Evolutionary conservation across 31 red algal species (phyloP), one percentile per base, ranked within the genome.

Genomic region (Odonthalia washingtoniensis): DNA sequence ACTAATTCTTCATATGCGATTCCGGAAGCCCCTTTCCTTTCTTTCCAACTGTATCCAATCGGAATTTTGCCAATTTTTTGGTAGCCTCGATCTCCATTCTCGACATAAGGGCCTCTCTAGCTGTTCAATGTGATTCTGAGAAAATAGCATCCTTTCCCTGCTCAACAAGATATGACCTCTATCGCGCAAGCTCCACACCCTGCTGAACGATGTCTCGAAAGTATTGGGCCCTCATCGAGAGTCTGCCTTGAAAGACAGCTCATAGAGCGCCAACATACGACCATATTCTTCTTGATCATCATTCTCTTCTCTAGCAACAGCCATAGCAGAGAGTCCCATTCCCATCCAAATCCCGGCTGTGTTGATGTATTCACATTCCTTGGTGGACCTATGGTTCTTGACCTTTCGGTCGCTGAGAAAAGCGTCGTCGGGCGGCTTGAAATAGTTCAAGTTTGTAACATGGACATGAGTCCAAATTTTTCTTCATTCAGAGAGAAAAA

Each of bases 331-430:
- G 36, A 78, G 40, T 78, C 41, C 63, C 9, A 63, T 36, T 17
- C 74, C 41, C 31, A 31, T 31, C 69, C 45, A 64, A 4, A 77
- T 3, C 12, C 49, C 49, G 1, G 83, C 72, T n/a, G 70, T 46
- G 72, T 77, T 87, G 9, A 77, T 42, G 34, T 87, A 77, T 36
- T 87, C 83, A 43, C 52, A 77, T 26, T 87, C 72, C 68, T 87
- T 77, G 3, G 70, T 4, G 39, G 83, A 87, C 2, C 83, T 38
- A 40, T 49, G 72, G 33, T 87, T 40, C 36, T 74, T 77, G 4
- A 3, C 33, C 44, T 87, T 87, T 6, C 72, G 69, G 1, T 61
- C 69, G 24, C 9, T 75, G 43, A 75, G 34, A 33, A 62, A 86
- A 3, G 82, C 44, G 32, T 75, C 31, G 9, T 28, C 33, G 0